Evolutionary conservation across 371 early-diverging fungal genomes (phyloP), one percentile per base, ranked within the genome.

Genomic region (Mycotypha africana): DNA sequence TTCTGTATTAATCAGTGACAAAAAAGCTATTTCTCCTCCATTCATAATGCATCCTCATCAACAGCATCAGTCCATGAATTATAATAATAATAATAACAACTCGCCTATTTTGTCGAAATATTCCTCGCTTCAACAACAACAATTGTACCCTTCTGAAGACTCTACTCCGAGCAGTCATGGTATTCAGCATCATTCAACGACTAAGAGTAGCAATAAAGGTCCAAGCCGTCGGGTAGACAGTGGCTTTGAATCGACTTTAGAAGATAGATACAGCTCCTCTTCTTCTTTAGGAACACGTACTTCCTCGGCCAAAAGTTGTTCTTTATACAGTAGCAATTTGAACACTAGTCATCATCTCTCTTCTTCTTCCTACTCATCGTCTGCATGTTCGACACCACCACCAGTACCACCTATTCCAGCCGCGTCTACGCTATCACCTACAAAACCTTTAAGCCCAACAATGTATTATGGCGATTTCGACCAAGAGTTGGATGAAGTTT

Each of bases 201-300:
- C 6, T 28, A 28, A n/a, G n/a, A n/a, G n/a, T n/a, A n/a, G n/a
- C n/a, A n/a, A n/a, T n/a, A n/a, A n/a, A n/a, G 55, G 57, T n/a
- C n/a, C n/a, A n/a, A n/a, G n/a, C n/a, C 62, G 65, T 17, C 54
- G 62, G 14, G 60, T 64, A 8, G 74, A 73, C 31, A 68, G 69
- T 40, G 69, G 69, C 1, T 73, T 67, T 56, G 72, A 62, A 43
- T 71, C 65, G 7, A 42, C 56, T 9, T 23, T 56, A 19, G 72
- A 71, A 20, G 63, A 71, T 15, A 45, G 66, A 3, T 65, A 58
- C 26, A 65, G 67, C 8, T 38, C 51, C 9, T 56, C 56, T 12
- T 56, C 60, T 10, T 41, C 47, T 24, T 11, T 47, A n/a, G 43
- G 37, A 11, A n/a, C n/a, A n/a, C n/a, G n/a, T n/a, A n/a, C n/a